A percentile compares a stretch with the other conserved stretches of the same genome.
Evolutionary conservation across 2,329 filamentous ascomycete genomes (phyloP).

Genomic region (Furcasterigmium sp.): DNA sequence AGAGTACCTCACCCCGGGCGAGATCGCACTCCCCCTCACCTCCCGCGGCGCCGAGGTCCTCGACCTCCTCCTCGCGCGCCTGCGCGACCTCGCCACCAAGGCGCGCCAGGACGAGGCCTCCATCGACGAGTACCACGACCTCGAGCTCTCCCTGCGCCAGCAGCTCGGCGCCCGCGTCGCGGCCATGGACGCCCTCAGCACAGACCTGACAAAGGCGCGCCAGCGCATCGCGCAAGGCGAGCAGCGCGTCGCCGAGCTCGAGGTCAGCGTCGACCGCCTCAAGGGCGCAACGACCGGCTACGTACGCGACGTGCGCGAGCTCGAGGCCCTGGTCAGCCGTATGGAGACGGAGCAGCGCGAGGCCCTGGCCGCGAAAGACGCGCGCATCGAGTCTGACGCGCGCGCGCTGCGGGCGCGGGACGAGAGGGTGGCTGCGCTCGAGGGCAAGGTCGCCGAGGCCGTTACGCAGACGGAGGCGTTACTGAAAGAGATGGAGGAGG

Average conservation of each 20-base stretch:
- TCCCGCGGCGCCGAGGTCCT: conserved; percentile 51
- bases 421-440: conserved; percentile 33
- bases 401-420: conserved; percentile 30
- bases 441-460: conserved; percentile 36
- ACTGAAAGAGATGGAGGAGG: conserved; percentile 28
- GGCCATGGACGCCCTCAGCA: conserved; percentile 42
- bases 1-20: conserved; percentile 56
- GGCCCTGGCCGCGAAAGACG: conserved; percentile 21
- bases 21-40: conserved; percentile 46
- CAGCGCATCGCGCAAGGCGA: conserved; percentile 30
- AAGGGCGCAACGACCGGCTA: conserved; percentile 48
- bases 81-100: conserved; percentile 43
- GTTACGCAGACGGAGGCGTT: conserved; percentile 32
- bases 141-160: conserved; percentile 49
- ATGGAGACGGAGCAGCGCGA: conserved; percentile 37
- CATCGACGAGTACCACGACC: conserved; percentile 55
- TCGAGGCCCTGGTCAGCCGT: conserved; percentile 44
- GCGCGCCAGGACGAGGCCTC: conserved; percentile 43
- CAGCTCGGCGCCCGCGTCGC: conserved; percentile 50
- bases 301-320: conserved; percentile 44
- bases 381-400: conserved; percentile 26
- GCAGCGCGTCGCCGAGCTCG: conserved; percentile 37
- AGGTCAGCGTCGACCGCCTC: conserved; percentile 43
- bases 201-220: conserved; percentile 30
- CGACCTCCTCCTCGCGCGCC: conserved; percentile 44